Percentiles rank a stretch among this genome's conserved stretches.
phyloP scores from a whole-genome alignment of 179 eudicot species.

The Actinidia polygama region DNA sequence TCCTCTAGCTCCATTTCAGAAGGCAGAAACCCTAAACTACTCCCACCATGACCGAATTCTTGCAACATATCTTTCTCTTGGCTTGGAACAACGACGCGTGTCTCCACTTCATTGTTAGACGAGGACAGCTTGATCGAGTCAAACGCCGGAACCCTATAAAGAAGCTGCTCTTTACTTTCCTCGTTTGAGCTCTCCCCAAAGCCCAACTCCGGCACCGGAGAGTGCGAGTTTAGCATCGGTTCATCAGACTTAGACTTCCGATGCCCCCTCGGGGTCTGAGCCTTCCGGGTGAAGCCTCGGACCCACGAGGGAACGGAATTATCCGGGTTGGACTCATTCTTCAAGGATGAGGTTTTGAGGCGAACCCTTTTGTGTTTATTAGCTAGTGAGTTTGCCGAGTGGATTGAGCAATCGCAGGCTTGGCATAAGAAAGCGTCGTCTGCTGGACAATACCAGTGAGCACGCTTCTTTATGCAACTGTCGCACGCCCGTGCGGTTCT shows the following conservation, averaged over 20 bases:
- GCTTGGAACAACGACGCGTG: neutral
- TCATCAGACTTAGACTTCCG: neutral
- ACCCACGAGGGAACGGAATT: constrained; percentile 48
- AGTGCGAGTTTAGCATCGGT: constrained; percentile 1
- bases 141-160: constrained; percentile 55
- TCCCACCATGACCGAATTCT: constrained; percentile 8
- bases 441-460: constrained; percentile 66
- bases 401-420: constrained; percentile 56
- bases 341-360: constrained; percentile 41
- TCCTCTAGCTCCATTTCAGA: constrained; percentile 51
- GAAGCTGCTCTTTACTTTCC: constrained; percentile 48
- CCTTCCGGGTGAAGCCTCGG: constrained; percentile 51
- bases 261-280: constrained; percentile 51
- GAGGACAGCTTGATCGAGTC: constrained; percentile 17
- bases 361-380: constrained; percentile 64
- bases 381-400: constrained; percentile 67
- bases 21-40: constrained; percentile 34
- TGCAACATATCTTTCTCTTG: neutral
- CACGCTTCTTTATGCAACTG: constrained; percentile 57
- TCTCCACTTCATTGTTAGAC: too few relatives aligned
- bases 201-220: constrained; percentile 55
- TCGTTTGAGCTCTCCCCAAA: constrained; percentile 28
- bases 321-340: neutral
- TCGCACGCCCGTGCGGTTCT: constrained; percentile 68
- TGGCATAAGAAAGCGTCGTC: constrained; percentile 81